These are phyloP conservation scores for Knoxdaviesia proteae DNA, from an alignment of 2,329 filamentous ascomycete genomes.

Conservation along the genomic window DNA sequence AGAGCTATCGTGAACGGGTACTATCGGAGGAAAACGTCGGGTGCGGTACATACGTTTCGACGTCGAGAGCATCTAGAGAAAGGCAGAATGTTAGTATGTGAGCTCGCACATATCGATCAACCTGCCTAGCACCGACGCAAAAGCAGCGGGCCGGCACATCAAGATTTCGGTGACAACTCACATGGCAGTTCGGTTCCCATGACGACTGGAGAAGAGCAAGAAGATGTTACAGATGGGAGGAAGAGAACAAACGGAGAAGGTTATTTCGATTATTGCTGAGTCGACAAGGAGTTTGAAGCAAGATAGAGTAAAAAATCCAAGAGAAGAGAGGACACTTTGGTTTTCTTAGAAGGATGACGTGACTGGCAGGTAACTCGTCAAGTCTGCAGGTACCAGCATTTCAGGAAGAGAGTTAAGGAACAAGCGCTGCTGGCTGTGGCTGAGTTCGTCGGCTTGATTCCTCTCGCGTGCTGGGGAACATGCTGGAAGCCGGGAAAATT, in stretches of 20 bases:
- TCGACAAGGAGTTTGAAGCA: neutral
- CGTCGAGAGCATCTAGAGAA: conserved; percentile 72
- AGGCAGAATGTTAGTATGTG: conserved; percentile 3
- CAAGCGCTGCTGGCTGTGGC: too few species aligned
- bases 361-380: too few species aligned
- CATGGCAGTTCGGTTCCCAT: conserved; percentile 29
- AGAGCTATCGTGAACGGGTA: too few species aligned
- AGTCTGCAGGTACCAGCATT: too few species aligned
- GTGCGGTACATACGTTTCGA: conserved; percentile 51
- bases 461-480: too few species aligned
- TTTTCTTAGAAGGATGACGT: conserved; percentile 61
- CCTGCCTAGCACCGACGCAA: too few species aligned
- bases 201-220: conserved; percentile 7
- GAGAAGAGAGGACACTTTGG: conserved; percentile 21
- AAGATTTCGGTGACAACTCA: conserved; percentile 10
- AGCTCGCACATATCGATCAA: conserved; percentile 2
- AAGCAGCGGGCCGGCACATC: too few species aligned
- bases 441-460: too few species aligned
- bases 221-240: neutral
- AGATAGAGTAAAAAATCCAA: neutral
- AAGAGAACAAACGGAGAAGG: neutral
- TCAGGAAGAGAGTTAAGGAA: too few species aligned
- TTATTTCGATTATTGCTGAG: neutral
- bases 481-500: too few species aligned
- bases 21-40: too few species aligned